Evolutionary conservation across 2,329 filamentous ascomycete species (phyloP).

Genomic region (Thelonectria rubi): DNA sequence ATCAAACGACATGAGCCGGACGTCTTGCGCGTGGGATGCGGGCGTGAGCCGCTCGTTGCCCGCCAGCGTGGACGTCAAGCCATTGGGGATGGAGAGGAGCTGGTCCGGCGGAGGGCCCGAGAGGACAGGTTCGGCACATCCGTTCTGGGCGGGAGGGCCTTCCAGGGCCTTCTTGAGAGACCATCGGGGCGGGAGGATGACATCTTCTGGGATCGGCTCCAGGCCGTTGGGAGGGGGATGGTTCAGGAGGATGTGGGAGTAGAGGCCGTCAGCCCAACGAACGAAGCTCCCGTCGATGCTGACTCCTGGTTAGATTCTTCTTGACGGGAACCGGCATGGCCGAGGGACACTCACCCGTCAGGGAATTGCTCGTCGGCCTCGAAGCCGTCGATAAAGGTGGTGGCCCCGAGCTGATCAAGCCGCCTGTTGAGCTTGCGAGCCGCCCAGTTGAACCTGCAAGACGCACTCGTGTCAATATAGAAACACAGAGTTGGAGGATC

Average conservation of each 20-base stretch:
- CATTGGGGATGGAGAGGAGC: conserved; percentile 65
- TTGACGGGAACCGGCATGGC: neutral
- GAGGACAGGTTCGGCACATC: conserved; percentile 20
- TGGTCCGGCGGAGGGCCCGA: conserved; percentile 42
- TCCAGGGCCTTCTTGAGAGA: conserved; percentile 41
- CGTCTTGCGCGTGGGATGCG: conserved; percentile 87
- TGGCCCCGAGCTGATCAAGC: conserved; percentile 82
- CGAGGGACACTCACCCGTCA: conserved; percentile 73
- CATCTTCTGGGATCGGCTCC: conserved; percentile 76
- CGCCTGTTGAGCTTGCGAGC: conserved; percentile 88
- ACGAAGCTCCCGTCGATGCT: conserved; percentile 86
- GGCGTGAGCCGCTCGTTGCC: conserved; percentile 81
- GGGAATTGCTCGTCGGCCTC: conserved; percentile 95
- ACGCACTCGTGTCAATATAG: conserved; percentile 5
- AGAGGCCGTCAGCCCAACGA: conserved; percentile 77
- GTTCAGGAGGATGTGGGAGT: conserved; percentile 69
- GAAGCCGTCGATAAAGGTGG: conserved; percentile 77
- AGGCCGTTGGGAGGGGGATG: conserved; percentile 75
- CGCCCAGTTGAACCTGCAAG: conserved; percentile 85
- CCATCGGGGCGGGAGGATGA: conserved; percentile 79
- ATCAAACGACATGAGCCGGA: conserved; percentile 77
- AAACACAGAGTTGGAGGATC: neutral
- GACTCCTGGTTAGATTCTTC: conserved; percentile 1
- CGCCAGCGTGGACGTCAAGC: conserved; percentile 65
- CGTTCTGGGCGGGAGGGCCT: conserved; percentile 19